These are phyloP conservation scores for Saturnispora hagleri DNA, from an alignment of 805 yeast species.

Conservation along the genomic window DNA sequence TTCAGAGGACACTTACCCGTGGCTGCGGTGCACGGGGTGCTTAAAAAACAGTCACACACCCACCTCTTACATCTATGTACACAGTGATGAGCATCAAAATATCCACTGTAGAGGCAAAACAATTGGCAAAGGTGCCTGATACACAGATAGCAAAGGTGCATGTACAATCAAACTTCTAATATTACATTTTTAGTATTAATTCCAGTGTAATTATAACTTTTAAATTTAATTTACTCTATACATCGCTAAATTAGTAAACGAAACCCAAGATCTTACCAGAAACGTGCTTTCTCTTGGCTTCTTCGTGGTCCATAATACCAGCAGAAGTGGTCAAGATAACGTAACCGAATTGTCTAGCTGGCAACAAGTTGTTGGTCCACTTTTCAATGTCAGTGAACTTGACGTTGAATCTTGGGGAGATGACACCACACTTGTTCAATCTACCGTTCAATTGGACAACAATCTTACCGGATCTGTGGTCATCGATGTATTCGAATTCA, in stretches of 20 bases:
- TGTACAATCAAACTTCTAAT: too few species aligned
- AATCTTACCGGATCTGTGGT: slow-evolving; percentile 98
- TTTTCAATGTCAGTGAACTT: slow-evolving; percentile 92
- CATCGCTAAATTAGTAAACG: slow-evolving; percentile 55
- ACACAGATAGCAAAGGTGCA: too few species aligned
- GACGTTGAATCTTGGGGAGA: slow-evolving; percentile 97
- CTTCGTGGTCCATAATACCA: slow-evolving; percentile 99
- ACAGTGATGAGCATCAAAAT: too few species aligned
- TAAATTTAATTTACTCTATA: background rate
- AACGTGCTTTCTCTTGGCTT: slow-evolving; percentile 99
- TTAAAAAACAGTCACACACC: slow-evolving; percentile 2
- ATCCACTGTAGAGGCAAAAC: too few species aligned
- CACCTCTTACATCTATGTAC: too few species aligned
- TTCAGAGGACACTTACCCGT: background rate
- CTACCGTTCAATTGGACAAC: slow-evolving; percentile 97
- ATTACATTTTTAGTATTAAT: too few species aligned
- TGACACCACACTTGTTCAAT: slow-evolving; percentile 98
- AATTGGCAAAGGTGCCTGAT: too few species aligned
- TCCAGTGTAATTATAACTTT: background rate
- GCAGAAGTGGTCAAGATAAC: slow-evolving; percentile 98
- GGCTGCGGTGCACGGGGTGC: slow-evolving; percentile 5
- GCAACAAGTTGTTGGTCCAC: slow-evolving; percentile 97
- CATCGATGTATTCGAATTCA: slow-evolving; percentile 97
- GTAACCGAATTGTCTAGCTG: slow-evolving; percentile 99
- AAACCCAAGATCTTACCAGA: slow-evolving; percentile 98